phyloP scores from a whole-genome alignment of 2,329 filamentous ascomycete species.

The Thelonectria rubi region DNA sequence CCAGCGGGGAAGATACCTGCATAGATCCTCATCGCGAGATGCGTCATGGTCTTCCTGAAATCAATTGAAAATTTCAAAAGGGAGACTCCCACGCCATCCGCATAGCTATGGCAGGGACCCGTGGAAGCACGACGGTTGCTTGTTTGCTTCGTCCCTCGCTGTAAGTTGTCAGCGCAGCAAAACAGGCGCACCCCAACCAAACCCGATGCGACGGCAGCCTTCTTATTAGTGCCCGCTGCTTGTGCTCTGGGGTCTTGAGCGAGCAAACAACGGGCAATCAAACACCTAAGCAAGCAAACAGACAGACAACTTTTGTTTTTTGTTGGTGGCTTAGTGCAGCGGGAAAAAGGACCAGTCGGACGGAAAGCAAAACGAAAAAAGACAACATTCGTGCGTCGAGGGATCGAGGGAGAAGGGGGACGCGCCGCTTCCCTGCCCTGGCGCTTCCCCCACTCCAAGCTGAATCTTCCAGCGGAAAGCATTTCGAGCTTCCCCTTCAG shows the following conservation, averaged over 20 bases:
- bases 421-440: conserved; percentile 8
- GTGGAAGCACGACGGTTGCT: too few relatives aligned
- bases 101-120: too few relatives aligned
- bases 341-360: neutral
- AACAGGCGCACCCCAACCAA: conserved; percentile 1
- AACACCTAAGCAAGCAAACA: neutral
- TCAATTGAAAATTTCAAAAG: conserved; percentile 2
- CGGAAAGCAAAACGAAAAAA: neutral
- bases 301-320: neutral
- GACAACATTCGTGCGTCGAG: neutral
- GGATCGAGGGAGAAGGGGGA: neutral
- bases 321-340: neutral
- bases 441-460: conserved; percentile 12
- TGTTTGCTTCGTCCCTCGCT: neutral
- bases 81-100: conserved; percentile 1
- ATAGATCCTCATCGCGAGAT: neutral
- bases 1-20: too few relatives aligned
- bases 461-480: conserved; percentile 10
- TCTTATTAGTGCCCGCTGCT: conserved; percentile 40
- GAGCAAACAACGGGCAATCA: neutral
- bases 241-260: conserved; percentile 2
- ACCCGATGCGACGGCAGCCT: conserved; percentile 37
- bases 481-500: conserved; percentile 3
- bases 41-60: conserved; percentile 11
- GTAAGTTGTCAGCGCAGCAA: conserved; percentile 9